Percentiles rank a stretch among this genome's conserved stretches.
phyloP scores from a whole-genome alignment of 345 rosid species.

The Mallotus nudiflorus region DNA sequence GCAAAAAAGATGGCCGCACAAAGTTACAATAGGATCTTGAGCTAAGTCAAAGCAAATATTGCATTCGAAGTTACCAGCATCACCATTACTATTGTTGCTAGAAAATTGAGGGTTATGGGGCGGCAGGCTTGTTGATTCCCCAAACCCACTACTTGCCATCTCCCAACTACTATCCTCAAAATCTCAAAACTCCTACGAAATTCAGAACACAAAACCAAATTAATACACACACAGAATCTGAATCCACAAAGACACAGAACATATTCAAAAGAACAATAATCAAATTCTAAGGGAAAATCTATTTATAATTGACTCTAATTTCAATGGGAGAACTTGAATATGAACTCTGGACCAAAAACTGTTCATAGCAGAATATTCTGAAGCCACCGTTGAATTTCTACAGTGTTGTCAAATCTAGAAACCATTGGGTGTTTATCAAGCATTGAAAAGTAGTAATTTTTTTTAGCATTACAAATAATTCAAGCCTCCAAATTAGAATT shows the following conservation, averaged over 20 bases:
- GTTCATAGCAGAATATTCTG: neutral
- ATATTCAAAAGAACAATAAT: neutral
- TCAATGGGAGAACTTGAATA: neutral
- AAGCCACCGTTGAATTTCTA: neutral
- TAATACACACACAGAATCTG: neutral
- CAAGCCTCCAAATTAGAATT: slow-evolving; percentile 12
- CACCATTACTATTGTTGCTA: slow-evolving; percentile 53
- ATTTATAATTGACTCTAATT: neutral
- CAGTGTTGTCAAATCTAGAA: neutral
- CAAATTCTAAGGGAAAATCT: neutral
- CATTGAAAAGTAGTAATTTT: slow-evolving; percentile 11
- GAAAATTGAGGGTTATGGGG: slow-evolving; percentile 65
- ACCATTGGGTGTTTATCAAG: too few relatives aligned
- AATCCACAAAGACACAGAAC: neutral
- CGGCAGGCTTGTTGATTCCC: slow-evolving; percentile 62
- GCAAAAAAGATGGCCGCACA: slow-evolving; percentile 97
- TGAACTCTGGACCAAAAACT: neutral
- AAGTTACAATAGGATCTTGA: slow-evolving; percentile 96
- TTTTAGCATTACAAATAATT: neutral
- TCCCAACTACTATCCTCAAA: slow-evolving; percentile 22
- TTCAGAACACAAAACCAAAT: neutral
- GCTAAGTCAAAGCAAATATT: slow-evolving; percentile 98
- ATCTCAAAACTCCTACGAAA: slow-evolving; percentile 27
- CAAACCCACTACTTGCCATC: slow-evolving; percentile 63
- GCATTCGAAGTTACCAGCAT: slow-evolving; percentile 87